Evolutionary conservation across 768 basidiomycete genomes (phyloP), one percentile per base, ranked within the genome.

Genomic region (Phallus indusiatus): DNA sequence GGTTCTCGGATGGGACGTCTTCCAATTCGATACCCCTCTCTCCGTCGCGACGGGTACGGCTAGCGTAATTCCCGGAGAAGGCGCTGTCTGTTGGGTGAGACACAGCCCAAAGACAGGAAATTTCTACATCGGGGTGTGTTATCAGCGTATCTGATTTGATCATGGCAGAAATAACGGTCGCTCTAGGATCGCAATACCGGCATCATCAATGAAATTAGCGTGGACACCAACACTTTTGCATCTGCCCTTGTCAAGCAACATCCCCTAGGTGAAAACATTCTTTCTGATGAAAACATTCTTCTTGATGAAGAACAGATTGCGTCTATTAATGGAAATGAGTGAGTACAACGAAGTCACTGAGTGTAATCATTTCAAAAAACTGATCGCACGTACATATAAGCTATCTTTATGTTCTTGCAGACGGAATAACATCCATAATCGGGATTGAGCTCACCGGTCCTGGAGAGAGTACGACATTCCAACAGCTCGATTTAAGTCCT

Each of bases 131-230:
- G 68, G 65, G 14, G 69, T 48, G 6, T 53, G 52, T 53, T 5
- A 28, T 3, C 2, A 28, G 28, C 28, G 28, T 28, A 28, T 28
- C n/a, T n/a, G n/a, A 28, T 28, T 28, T 28, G 7, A 48, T 28
- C 52, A 18, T 14, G 52, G 20, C 6, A 53, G 33, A 53, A 16
- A 18, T 28, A 28, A 20, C 9, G 17, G n/a, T 18, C 20, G 33
- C 33, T 22, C 18, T 53, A 35, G n/a, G 61, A 61, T 36, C 22
- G 34, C 11, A 55, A 64, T 72, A 2, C 65, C 67, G 8, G 66
- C 76, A 62, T 33, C 18, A 67, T 72, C 47, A 79, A 77, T 0
- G 79, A 81, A 68, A 73, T 79, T 47, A 71, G 72, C 47, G 72
- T 81, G 49, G 74, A 77, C 64, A 67, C 70, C 61, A 75, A 78